Base-by-base conservation (phyloP, 139 green algal species). In the Chlamydomonas eustigma region DNA sequence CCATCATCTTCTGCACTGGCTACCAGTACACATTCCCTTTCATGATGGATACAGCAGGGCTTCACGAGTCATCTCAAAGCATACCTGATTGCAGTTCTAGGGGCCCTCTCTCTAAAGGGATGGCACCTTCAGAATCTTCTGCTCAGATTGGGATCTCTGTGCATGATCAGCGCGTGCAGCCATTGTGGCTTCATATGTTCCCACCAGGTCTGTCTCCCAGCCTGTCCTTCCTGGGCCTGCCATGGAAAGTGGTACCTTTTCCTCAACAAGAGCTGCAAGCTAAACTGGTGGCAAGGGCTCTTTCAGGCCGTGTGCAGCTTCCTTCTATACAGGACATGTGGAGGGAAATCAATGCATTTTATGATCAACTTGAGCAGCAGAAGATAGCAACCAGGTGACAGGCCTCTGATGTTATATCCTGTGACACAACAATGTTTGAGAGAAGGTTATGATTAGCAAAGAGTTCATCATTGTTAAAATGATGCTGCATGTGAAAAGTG, bases 11-110 rank as follows among this genome's bases (percentile, higher is more conserved):
- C 73, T 87, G 79, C 81, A 95, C 90, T 66, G 83, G 89, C 22
- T 93, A 91, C 76, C 39, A 78, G 34, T 94, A 94, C 82, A 72
- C 64, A 1, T 93, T 95, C 78, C 86, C 83, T 0, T 94, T 94
- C 69, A 77, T 96, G 39, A 32, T 2, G 6, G 30, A 79, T 1
- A 31, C 31, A 39, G 5, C 36, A 33, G 73, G 35, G 37, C 5
- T 39, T 30, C 8, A 30, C 1, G n/a, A 25, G 12, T 33, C 30
- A 1, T 58, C 65, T n/a, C 30, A 3, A 1, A 73, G 37, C 18
- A 30, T 33, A 69, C 6, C 6, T 33, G 28, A 69, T 69, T 5
- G 6, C 6, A 31, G 18, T 5, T 8, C 6, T n/a, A 8, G 5
- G 58, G 25, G 58, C 5, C 6, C 0, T 37, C 33, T 0, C 32